Evolutionary conservation across 768 basidiomycete genomes (phyloP).

Genomic region (Lactarius deliciosus): DNA sequence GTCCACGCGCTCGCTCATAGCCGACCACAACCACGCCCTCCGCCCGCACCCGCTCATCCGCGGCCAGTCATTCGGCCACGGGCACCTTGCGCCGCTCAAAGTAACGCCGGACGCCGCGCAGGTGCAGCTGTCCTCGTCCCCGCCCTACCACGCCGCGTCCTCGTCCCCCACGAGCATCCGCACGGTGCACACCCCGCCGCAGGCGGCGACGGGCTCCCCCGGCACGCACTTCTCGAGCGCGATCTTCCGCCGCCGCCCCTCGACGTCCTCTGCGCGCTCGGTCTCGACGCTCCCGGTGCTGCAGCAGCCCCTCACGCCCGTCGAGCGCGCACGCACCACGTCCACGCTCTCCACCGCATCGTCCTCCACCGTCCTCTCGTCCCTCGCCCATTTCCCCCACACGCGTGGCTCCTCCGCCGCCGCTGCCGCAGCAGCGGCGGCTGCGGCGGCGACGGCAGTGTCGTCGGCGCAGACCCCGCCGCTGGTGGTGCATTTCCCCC

Average conservation of each 20-base stretch:
- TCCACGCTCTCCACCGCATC: conserved; percentile 36
- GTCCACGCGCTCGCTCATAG: conserved; percentile 57
- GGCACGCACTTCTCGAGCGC: conserved; percentile 27
- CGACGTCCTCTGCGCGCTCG: conserved; percentile 60
- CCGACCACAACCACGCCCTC: conserved; percentile 39
- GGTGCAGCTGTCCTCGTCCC: conserved; percentile 42
- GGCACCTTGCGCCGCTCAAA: conserved; percentile 57
- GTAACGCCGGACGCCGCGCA: conserved; percentile 52
- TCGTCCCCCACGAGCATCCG: conserved; percentile 34
- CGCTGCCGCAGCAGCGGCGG: background rate
- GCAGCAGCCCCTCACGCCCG: conserved; percentile 31
- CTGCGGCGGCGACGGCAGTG: conserved; percentile 2
- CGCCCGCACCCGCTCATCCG: conserved; percentile 79
- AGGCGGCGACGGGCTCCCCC: background rate
- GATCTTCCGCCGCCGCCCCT: conserved; percentile 48
- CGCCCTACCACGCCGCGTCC: conserved; percentile 33
- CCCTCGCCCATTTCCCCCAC: conserved; percentile 43
- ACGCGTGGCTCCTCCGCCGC: conserved; percentile 26
- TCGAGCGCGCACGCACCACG: conserved; percentile 12
- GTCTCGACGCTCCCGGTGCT: conserved; percentile 55
- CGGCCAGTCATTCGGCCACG: conserved; percentile 61
- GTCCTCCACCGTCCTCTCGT: conserved; percentile 34
- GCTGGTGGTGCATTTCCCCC: conserved; percentile 62
- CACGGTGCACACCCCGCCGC: conserved; percentile 13
- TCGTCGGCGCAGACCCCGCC: conserved; percentile 40